Percentiles rank a stretch among this genome's conserved stretches.
Conservation (phyloP, 1,139 yeast genomes). For the Candida glucosophila region DNA sequence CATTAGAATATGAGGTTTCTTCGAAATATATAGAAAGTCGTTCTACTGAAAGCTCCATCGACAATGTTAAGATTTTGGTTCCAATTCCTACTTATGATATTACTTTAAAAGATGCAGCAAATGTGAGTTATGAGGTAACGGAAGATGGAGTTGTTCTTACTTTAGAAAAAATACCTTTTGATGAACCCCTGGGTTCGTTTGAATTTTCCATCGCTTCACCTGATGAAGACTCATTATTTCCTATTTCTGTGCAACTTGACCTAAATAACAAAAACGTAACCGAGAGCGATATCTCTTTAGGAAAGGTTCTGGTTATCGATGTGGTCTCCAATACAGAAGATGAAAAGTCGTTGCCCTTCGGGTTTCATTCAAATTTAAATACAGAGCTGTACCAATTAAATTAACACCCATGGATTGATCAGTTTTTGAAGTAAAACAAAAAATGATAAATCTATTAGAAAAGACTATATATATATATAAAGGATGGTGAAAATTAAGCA, state of each 20-base stretch:
- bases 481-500: no score
- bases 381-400: constrained; percentile 63
- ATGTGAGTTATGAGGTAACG: constrained; percentile 37
- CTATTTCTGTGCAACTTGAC: constrained; percentile 60
- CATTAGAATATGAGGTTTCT: constrained; percentile 76
- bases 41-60: constrained; percentile 11
- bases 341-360: constrained; percentile 59
- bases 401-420: no score
- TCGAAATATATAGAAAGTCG: constrained; percentile 27
- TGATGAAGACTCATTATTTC: constrained; percentile 83
- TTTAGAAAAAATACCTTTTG: constrained; percentile 38
- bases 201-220: constrained; percentile 70
- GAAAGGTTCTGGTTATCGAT: constrained; percentile 33
- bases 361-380: constrained; percentile 50
- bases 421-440: no score
- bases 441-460: no score
- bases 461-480: no score
- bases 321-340: constrained; percentile 31
- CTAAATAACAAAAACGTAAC: constrained; percentile 23
- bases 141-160: constrained; percentile 58
- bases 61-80: constrained; percentile 51
- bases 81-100: constrained; percentile 58
- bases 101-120: constrained; percentile 44
- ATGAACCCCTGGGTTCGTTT: constrained; percentile 62
- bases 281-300: constrained; percentile 33